phyloP scores from a whole-genome alignment of 768 basidiomycete species.

The Cystobasidium onofrii region DNA sequence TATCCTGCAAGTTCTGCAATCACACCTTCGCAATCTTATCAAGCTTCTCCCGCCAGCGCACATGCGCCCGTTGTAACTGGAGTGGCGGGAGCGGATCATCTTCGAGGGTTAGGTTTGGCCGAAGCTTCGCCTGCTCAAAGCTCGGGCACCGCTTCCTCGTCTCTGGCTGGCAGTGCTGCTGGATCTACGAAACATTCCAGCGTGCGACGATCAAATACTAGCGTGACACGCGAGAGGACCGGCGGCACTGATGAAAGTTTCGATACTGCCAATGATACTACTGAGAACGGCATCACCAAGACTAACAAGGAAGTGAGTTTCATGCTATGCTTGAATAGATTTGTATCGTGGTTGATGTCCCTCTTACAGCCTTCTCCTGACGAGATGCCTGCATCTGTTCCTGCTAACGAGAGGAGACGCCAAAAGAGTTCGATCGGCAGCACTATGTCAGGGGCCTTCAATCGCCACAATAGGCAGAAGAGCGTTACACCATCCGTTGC shows the following conservation, averaged over 20 bases:
- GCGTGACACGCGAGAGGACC: not conserved
- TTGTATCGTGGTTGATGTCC: too few relatives aligned
- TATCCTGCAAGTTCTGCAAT: not conserved
- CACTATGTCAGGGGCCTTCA: not conserved
- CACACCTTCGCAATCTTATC: not conserved
- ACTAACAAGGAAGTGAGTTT: not conserved
- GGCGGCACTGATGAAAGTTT: slow-evolving; percentile 4
- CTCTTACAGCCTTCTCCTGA: not conserved
- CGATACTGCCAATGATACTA: not conserved
- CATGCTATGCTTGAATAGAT: too few relatives aligned
- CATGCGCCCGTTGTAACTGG: not conserved
- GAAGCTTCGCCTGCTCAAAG: not conserved
- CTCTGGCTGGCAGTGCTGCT: not conserved
- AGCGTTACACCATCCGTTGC: not conserved
- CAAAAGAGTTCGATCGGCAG: slow-evolving; percentile 8
- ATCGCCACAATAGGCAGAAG: not conserved
- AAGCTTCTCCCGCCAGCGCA: not conserved
- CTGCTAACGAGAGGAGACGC: not conserved
- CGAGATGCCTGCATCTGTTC: not conserved
- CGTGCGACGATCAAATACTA: not conserved
- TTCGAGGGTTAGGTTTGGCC: not conserved
- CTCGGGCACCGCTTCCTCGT: not conserved
- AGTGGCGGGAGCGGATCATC: not conserved
- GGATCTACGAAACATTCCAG: not conserved
- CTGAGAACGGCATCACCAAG: not conserved